These are phyloP conservation scores for Cladophialophora bantiana DNA, from an alignment of 2,329 filamentous ascomycete species.

Conservation along the genomic window DNA sequence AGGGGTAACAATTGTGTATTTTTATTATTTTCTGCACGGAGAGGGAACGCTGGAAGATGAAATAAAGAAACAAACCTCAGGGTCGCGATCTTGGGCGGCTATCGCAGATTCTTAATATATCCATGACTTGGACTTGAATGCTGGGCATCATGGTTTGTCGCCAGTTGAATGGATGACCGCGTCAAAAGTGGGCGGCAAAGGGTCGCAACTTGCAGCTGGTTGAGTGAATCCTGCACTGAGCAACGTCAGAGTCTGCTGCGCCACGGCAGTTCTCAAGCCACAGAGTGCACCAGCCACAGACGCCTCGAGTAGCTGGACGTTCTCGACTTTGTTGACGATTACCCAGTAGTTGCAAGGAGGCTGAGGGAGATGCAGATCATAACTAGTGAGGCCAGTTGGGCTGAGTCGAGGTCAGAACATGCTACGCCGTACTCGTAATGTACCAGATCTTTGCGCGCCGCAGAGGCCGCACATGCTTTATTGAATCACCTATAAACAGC, in stretches of 20 bases:
- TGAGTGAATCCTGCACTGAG: conserved; percentile 3
- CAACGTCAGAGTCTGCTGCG: conserved; percentile 16
- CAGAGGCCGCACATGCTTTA: too few species aligned
- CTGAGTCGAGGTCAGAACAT: not conserved
- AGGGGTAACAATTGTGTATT: not conserved
- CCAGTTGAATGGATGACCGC: conserved; percentile 20
- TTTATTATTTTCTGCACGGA: not conserved
- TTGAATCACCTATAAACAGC: too few species aligned
- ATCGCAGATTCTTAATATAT: conserved; percentile 24
- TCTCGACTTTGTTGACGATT: not conserved
- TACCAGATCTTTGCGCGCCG: too few species aligned
- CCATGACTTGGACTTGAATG: conserved; percentile 13
- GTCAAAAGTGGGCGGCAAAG: conserved; percentile 20
- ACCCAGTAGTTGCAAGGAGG: not conserved
- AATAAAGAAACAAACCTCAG: conserved; percentile 10
- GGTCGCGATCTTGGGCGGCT: conserved; percentile 11
- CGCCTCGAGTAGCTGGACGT: not conserved
- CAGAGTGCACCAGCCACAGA: conserved; percentile 3
- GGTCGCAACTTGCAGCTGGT: not conserved
- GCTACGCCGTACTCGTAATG: not conserved
- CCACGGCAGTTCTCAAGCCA: conserved; percentile 9
- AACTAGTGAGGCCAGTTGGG: not conserved
- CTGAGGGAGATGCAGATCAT: not conserved
- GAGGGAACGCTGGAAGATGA: conserved; percentile 1
- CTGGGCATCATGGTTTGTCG: conserved; percentile 20